phyloP scores from a whole-genome alignment of 2,329 filamentous ascomycete genomes.

The Penicillium sp. region DNA sequence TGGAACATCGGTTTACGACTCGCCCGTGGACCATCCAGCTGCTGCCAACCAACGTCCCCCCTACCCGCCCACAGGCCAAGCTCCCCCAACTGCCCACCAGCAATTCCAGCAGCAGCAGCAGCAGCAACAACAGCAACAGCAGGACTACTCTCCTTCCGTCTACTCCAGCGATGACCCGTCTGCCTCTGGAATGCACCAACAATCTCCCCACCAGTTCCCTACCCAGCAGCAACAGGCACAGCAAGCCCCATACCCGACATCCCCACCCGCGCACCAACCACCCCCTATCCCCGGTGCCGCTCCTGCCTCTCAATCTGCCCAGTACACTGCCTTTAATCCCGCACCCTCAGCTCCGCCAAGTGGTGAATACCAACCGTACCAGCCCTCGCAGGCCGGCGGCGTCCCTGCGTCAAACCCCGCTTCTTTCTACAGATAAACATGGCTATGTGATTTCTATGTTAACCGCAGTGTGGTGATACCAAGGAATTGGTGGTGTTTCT shows the following conservation, averaged over 20 bases:
- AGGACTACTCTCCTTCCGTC: constrained; percentile 49
- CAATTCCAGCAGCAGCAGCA: constrained; percentile 43
- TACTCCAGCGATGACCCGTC: constrained; percentile 47
- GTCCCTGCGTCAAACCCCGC: constrained; percentile 44
- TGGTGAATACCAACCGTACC: constrained; percentile 46
- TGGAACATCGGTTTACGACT: constrained; percentile 78
- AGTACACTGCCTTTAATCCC: constrained; percentile 42
- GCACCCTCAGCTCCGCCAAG: constrained; percentile 31
- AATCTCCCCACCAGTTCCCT: constrained; percentile 26
- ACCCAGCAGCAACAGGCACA: constrained; percentile 36
- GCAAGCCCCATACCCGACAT: constrained; percentile 43
- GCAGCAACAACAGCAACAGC: constrained; percentile 42
- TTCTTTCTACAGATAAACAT: constrained; percentile 46
- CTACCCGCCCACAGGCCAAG: constrained; percentile 40
- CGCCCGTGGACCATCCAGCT: constrained; percentile 61
- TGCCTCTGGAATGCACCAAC: constrained; percentile 23
- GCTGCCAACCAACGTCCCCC: constrained; percentile 39
- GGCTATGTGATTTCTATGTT: neutral
- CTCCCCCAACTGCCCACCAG: constrained; percentile 36
- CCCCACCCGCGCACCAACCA: constrained; percentile 42
- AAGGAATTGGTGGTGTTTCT: neutral
- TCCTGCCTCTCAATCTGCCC: constrained; percentile 36
- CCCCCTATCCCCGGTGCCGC: constrained; percentile 43
- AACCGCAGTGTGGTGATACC: neutral
- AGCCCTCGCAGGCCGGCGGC: constrained; percentile 40